Percentiles rank a stretch among this genome's conserved stretches.
These are phyloP conservation scores for Hondaea fermentalgiana DNA, from an alignment of 108 stramenopile species.

Conservation along the genomic window DNA sequence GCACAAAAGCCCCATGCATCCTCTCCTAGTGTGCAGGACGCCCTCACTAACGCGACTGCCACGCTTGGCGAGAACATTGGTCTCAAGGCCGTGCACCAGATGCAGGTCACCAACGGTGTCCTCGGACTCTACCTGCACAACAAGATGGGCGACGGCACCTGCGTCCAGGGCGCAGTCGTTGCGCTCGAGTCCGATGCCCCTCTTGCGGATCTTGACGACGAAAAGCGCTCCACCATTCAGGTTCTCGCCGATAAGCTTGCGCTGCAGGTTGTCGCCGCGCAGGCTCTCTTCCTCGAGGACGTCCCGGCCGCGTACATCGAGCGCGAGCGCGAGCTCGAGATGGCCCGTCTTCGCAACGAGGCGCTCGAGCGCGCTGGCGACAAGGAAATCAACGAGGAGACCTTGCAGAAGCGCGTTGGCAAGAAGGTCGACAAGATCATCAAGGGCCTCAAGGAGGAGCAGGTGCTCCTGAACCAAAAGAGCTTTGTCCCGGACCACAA, in stretches of 20 bases:
- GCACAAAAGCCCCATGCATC: not conserved
- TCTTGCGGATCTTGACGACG: not conserved
- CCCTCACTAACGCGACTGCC: not conserved
- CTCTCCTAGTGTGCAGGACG: not conserved
- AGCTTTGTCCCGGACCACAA: not conserved
- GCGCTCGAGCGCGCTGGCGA: not conserved
- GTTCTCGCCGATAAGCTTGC: not conserved
- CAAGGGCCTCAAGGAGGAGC: not conserved
- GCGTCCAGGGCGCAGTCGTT: not conserved
- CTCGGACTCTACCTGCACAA: conserved; percentile 25
- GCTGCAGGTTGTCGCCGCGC: conserved; percentile 22
- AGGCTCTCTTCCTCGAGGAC: not conserved
- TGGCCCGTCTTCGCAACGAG: not conserved
- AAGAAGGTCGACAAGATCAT: conserved; percentile 18
- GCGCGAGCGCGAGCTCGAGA: not conserved
- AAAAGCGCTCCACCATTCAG: not conserved
- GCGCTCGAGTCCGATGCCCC: not conserved
- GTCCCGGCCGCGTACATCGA: not conserved
- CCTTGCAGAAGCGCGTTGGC: not conserved
- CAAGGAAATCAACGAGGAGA: not conserved
- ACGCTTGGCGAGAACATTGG: conserved; percentile 24
- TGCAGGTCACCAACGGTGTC: not conserved
- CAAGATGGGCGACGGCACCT: not conserved
- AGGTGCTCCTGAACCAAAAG: conserved; percentile 8
- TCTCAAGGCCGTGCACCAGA: not conserved